Conservation (phyloP, 768 basidiomycete species). For the Termitomyces sp. region DNA sequence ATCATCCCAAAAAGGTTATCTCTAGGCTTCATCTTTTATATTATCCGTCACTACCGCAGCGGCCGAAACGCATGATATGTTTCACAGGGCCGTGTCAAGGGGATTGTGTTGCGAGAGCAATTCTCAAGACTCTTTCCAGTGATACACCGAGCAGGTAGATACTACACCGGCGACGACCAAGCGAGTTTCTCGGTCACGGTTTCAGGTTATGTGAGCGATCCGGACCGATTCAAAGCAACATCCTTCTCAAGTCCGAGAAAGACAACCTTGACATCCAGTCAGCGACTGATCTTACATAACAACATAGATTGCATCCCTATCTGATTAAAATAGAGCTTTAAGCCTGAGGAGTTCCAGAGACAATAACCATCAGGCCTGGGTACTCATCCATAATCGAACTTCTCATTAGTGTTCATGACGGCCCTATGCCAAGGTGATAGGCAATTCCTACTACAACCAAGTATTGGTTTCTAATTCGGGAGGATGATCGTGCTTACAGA, state of each 20-base stretch:
- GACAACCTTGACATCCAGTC: not conserved
- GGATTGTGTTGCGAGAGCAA: not conserved
- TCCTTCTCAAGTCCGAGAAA: not conserved
- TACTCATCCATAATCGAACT: not conserved
- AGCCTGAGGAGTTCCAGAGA: not conserved
- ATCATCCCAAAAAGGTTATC: slow-evolving; percentile 35
- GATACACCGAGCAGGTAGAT: no score
- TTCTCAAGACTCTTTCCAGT: not conserved
- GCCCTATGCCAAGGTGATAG: no score
- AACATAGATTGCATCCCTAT: no score
- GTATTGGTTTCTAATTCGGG: no score
- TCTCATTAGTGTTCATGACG: no score
- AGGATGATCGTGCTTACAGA: no score
- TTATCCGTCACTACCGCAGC: slow-evolving; percentile 13
- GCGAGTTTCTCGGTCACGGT: not conserved
- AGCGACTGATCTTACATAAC: not conserved
- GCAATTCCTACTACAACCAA: no score
- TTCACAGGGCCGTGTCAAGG: not conserved
- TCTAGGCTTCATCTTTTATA: slow-evolving; percentile 35
- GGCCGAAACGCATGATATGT: not conserved
- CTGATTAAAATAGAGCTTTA: no score
- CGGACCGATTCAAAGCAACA: not conserved
- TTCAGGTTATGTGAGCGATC: not conserved
- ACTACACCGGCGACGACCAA: no score
- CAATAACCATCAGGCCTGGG: no score